These are phyloP conservation scores for Perkinsus olseni DNA, from an alignment of 169 alveolate genomes.

Conservation along the genomic window DNA sequence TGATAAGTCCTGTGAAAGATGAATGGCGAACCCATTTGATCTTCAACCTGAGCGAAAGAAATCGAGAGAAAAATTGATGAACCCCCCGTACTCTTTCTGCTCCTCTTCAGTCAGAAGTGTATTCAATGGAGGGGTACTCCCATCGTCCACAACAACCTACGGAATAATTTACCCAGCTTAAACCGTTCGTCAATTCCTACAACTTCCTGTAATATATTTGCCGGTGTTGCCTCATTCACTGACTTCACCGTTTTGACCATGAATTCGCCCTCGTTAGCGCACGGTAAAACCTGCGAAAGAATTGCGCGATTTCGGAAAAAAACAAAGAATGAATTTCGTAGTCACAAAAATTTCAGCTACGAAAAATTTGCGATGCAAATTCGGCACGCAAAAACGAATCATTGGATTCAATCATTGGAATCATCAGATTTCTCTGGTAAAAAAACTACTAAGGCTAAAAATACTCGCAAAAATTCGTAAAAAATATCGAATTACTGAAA, in stretches of 20 bases:
- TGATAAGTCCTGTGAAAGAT: not conserved
- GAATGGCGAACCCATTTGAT: not conserved
- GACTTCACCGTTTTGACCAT: conserved; percentile 23
- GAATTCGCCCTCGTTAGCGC: conserved; percentile 31
- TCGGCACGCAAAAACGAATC: too few species aligned
- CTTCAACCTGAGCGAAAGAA: not conserved
- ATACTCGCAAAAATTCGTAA: too few species aligned
- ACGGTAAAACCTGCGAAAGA: conserved; percentile 35
- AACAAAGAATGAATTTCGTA: too few species aligned
- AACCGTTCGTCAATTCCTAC: not conserved
- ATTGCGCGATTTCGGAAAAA: too few species aligned
- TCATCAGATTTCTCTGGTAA: too few species aligned
- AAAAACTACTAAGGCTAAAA: too few species aligned
- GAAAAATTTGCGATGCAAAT: too few species aligned
- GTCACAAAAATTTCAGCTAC: not conserved
- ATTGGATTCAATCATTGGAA: too few species aligned
- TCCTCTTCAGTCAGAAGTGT: conserved; percentile 23
- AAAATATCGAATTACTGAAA: too few species aligned
- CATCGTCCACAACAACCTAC: conserved; percentile 26
- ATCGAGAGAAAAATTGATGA: conserved; percentile 11
- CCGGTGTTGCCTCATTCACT: conserved; percentile 29
- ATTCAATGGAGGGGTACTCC: conserved; percentile 17
- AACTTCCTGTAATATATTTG: conserved; percentile 18
- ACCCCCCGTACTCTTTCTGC: conserved; percentile 11
- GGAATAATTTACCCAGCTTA: not conserved